These are phyloP conservation scores for Macrophomina phaseolina DNA, from an alignment of 2,329 filamentous ascomycete species.

Conservation along the genomic window DNA sequence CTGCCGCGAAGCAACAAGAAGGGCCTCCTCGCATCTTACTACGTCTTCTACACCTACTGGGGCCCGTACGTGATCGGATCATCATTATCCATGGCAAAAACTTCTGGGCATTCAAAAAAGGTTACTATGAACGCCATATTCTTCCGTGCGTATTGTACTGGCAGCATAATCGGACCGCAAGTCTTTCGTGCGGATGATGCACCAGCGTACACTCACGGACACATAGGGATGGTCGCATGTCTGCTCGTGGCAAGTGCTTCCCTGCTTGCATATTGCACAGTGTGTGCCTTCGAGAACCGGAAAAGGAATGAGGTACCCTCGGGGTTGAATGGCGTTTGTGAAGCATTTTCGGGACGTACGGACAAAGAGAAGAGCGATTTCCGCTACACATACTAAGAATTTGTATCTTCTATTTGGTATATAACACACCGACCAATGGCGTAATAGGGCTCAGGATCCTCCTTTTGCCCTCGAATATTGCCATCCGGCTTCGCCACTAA, in stretches of 20 bases:
- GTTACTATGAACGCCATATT: conserved; percentile 46
- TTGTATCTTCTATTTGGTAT: too few species aligned
- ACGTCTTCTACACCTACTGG: conserved; percentile 50
- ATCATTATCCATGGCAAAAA: conserved; percentile 41
- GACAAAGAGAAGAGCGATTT: conserved; percentile 30
- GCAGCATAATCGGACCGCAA: conserved; percentile 52
- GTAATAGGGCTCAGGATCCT: too few species aligned
- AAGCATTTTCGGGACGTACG: conserved; percentile 29
- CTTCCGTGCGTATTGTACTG: conserved; percentile 48
- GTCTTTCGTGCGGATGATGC: conserved; percentile 48
- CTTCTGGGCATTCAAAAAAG: conserved; percentile 49
- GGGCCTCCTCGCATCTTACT: conserved; percentile 49
- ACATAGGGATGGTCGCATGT: conserved; percentile 28
- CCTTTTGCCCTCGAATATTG: too few species aligned
- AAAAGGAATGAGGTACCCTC: conserved; percentile 10
- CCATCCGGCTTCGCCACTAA: too few species aligned
- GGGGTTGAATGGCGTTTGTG: conserved; percentile 1
- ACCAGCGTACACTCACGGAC: conserved; percentile 44
- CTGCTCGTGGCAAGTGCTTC: conserved; percentile 29
- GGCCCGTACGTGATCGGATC: conserved; percentile 40
- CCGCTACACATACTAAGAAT: conserved; percentile 26
- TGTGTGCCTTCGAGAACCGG: conserved; percentile 30
- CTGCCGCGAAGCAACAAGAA: conserved; percentile 42
- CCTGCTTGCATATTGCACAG: conserved; percentile 27
- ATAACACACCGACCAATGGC: too few species aligned